Evolutionary conservation across 495 filamentous ascomycete species (phyloP), one percentile per base, ranked within the genome.

Genomic region (Lepraria neglecta): DNA sequence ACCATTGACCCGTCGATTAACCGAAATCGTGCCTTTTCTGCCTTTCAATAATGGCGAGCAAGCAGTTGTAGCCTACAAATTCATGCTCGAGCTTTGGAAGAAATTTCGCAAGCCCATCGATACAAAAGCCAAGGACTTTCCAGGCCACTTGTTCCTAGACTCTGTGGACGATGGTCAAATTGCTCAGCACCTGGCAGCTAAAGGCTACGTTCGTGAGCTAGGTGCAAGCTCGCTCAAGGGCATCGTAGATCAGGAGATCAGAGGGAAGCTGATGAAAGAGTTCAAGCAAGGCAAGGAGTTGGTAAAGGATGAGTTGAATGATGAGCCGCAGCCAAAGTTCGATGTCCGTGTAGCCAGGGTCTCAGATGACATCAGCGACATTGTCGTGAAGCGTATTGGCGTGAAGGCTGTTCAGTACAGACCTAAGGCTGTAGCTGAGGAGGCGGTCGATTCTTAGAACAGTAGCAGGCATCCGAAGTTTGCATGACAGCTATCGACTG

Each of bases 61-160:
- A 14, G 66, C 66, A 4, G 55, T 65, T 28, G 50, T 50, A 17
- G 40, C 61, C 3, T 65, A 67, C 40, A 67, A 67, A 42, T 69
- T 65, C 56, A 69, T 69, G 62, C 62, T 57, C 40, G 21, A 59
- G 33, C 42, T 60, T 0, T 50, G 56, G 28, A 51, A 33, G 4
- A 51, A 47, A n/a, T 46, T 50, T 3, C 64, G 64, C n/a, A 42
- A 58, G 3, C 58, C 61, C 12, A 63, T 67, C 21, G 21, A 59
- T n/a, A 38, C 48, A 12, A 15, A 31, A 5, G 17, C 10, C 9
- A 61, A 63, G 1, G 11, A 55, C 0, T 59, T 67, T 9, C 33
- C 44, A n/a, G 10, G 62, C 4, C 62, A 62, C 27, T 6, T 62
- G 2, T 61, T 48, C 24, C 11, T 65, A 12, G 33, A 64, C 14